A percentile compares a stretch with the other conserved stretches of the same genome.
These are phyloP conservation scores for Zelopaecilomyces penicillatus DNA, from an alignment of 2,329 filamentous ascomycete genomes.

Conservation along the genomic window DNA sequence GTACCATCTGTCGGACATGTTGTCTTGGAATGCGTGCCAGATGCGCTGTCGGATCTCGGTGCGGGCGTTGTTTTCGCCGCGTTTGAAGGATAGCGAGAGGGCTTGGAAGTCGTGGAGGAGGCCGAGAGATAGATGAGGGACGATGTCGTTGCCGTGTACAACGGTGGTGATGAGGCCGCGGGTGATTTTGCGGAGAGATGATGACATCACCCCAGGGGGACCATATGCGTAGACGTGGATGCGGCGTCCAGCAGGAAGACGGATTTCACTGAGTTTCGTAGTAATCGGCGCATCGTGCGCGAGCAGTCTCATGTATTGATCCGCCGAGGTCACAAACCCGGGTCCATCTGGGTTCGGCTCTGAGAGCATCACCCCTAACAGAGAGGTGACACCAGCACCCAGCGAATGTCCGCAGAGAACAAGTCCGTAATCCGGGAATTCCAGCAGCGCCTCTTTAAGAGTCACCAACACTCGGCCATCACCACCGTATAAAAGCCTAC, in stretches of 20 bases:
- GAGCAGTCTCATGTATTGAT: constrained; percentile 35
- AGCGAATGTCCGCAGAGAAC: constrained; percentile 63
- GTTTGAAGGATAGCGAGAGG: constrained; percentile 63
- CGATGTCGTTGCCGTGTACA: constrained; percentile 64
- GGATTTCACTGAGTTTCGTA: constrained; percentile 28
- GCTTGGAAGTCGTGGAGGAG: constrained; percentile 68
- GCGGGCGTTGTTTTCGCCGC: constrained; percentile 59
- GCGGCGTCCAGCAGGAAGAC: constrained; percentile 57
- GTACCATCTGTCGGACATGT: constrained; percentile 54
- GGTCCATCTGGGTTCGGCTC: constrained; percentile 48
- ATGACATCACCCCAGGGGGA: constrained; percentile 63
- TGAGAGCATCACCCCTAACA: constrained; percentile 63
- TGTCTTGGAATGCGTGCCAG: constrained; percentile 56
- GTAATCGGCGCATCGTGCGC: constrained; percentile 21
- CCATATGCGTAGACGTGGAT: constrained; percentile 77
- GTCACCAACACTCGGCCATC: constrained; percentile 60
- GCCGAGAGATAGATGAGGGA: constrained; percentile 65
- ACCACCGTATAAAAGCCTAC: constrained; percentile 57
- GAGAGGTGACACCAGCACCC: constrained; percentile 60
- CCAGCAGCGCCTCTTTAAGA: constrained; percentile 55
- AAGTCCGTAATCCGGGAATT: constrained; percentile 61
- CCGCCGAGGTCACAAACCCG: constrained; percentile 54
- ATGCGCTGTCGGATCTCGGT: constrained; percentile 58
- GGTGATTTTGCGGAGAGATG: constrained; percentile 60
- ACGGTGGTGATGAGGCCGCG: constrained; percentile 67